A percentile compares a stretch with the other conserved stretches of the same genome.
phyloP scores from a whole-genome alignment of 176 grass and related monocot species.

The Avena sativa region DNA sequence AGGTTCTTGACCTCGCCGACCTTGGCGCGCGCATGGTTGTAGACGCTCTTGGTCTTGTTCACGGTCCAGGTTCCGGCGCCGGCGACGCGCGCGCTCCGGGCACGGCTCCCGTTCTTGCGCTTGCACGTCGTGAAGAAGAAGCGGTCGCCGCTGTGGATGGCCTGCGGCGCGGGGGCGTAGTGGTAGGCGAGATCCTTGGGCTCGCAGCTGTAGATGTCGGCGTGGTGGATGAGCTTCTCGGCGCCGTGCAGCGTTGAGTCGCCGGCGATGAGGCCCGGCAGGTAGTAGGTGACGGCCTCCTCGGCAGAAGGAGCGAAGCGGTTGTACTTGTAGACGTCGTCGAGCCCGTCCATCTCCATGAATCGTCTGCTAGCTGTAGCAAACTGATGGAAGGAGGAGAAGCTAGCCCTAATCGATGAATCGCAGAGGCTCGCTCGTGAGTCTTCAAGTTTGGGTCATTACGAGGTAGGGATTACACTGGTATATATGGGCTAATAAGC shows the following conservation, averaged over 20 bases:
- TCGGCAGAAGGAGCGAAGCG: neutral
- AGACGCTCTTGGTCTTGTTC: neutral
- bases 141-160: no score
- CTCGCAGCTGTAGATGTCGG: constrained; percentile 17
- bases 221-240: neutral
- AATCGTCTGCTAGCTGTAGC: neutral
- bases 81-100: neutral
- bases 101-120: neutral
- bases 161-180: neutral
- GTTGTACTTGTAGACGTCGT: neutral
- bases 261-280: constrained; percentile 2
- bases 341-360: neutral
- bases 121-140: neutral
- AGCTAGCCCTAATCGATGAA: no score
- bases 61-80: neutral
- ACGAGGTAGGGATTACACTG: no score
- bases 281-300: neutral
- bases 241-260: neutral
- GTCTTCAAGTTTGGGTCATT: no score
- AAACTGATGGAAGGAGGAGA: no score
- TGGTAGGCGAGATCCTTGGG: neutral
- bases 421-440: no score
- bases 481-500: no score
- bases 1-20: no score
- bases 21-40: no score